These are phyloP conservation scores for Infundibulicybe gibba DNA, from an alignment of 768 basidiomycete species.

Conservation along the genomic window DNA sequence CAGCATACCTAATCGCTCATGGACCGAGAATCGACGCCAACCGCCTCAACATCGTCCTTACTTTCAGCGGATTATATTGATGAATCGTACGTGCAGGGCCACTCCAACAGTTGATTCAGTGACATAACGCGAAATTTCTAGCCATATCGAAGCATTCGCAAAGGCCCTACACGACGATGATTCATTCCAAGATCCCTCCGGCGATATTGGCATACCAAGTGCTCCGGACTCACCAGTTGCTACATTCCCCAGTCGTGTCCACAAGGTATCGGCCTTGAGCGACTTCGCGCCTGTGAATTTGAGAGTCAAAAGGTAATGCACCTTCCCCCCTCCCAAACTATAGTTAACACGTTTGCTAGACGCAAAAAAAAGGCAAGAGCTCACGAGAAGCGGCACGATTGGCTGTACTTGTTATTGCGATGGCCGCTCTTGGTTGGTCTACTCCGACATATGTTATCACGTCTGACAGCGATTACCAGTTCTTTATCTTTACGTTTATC, in stretches of 20 bases:
- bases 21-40: background rate
- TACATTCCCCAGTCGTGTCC: conserved; percentile 39
- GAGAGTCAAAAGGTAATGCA: conserved; percentile 66
- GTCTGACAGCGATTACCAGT: conserved; percentile 44
- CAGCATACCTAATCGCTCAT: too few species aligned
- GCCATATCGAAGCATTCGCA: conserved; percentile 70
- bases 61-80: conserved; percentile 62
- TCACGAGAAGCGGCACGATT: conserved; percentile 64
- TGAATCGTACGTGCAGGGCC: conserved; percentile 51
- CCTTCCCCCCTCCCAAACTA: background rate
- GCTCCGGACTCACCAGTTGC: conserved; percentile 24
- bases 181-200: conserved; percentile 28
- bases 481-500: conserved; percentile 82
- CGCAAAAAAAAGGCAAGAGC: conserved; percentile 30
- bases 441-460: background rate
- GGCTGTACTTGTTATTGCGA: conserved; percentile 71
- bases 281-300: conserved; percentile 92
- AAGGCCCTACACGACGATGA: conserved; percentile 70
- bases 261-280: conserved; percentile 79
- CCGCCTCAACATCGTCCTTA: conserved; percentile 18
- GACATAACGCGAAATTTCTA: conserved; percentile 9
- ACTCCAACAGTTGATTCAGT: background rate
- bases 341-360: conserved; percentile 6
- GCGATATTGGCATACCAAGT: conserved; percentile 23
- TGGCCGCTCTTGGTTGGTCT: conserved; percentile 80